A percentile compares a stretch with the other conserved stretches of the same genome.
Conservation (phyloP, 139 green algal genomes). For the Raphidocelis subcapitata region DNA sequence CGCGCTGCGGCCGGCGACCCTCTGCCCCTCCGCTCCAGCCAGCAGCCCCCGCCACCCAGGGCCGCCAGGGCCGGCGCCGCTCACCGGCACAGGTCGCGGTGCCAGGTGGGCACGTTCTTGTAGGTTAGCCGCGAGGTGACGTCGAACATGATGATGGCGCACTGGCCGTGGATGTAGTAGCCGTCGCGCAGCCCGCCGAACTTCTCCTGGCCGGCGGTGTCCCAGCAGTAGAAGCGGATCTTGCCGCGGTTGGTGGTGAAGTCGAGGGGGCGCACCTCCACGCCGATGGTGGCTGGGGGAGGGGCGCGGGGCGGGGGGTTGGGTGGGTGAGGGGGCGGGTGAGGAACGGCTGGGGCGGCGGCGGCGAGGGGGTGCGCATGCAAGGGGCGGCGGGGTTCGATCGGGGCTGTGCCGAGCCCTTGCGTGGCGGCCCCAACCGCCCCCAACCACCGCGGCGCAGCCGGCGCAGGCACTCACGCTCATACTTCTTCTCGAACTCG, state of each 20-base stretch:
- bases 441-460: too few species aligned
- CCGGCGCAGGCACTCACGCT: constrained; percentile 62
- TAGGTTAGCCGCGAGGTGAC: constrained; percentile 99
- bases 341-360: too few species aligned
- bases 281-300: constrained; percentile 92
- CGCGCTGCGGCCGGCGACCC: too few species aligned
- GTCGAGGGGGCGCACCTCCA: constrained; percentile 98
- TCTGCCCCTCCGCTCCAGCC: too few species aligned
- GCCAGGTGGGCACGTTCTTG: constrained; percentile 99
- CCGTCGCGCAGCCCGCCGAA: constrained; percentile 98
- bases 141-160: constrained; percentile 99
- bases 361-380: too few species aligned
- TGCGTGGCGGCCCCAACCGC: too few species aligned
- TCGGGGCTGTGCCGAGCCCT: too few species aligned
- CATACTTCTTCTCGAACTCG: constrained; percentile 99
- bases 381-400: too few species aligned
- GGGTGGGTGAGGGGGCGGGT: constrained; percentile 12
- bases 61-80: neutral
- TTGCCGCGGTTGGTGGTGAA: constrained; percentile 98
- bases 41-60: too few species aligned
- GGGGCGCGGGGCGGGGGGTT: neutral
- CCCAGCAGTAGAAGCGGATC: constrained; percentile 99
- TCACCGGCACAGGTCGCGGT: constrained; percentile 93
- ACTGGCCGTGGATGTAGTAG: constrained; percentile 99
- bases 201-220: constrained; percentile 98